Base-by-base conservation (phyloP, 768 basidiomycete species). In the Suillus clintonianus region DNA sequence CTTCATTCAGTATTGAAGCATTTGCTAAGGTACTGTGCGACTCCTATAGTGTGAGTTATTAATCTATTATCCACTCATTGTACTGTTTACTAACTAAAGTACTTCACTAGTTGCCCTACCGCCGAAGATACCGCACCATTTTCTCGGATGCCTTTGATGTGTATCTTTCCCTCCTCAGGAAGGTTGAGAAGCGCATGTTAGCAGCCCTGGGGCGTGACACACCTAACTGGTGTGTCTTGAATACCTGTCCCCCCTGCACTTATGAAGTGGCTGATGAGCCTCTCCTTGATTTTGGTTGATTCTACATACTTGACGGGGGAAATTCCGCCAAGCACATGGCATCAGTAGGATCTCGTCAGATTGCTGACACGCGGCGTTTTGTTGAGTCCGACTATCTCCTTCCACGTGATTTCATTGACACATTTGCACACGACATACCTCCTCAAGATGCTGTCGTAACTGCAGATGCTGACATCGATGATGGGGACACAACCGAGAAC, bases 171-270 rank as follows among this genome's bases (percentile, higher is more conserved):
- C 72, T 80, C 11, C 57, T 56, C 0, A 64, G 65, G 0, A 27
- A 7, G 0, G 69, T 79, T 17, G 62, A 77, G 19, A 19, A n/a
- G 2, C 63, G 54, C 0, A 68, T 81, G n/a, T 37, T 64, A 5
- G 22, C 13, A 11, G 68, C 64, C 4, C 70, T 83, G 17, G 71
- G 71, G 1, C 69, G 72, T 0, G 67, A 77, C 57, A 48, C 0
- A 1, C 69, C 71, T 0, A 48, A 79, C 43, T 83, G 78, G 77
- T 63, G 73, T 1, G 32, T 61, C 3, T 39, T 42, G 37, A 72
- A 81, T 58, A 65, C 74, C 1, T 83, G 81, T 64, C 75, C 76
- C 0, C 61, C 78, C 0, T 82, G 81, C 64, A 62, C 63, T 27
- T 80, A 81, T 60, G 67, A 76, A 71, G 72, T 79, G 22, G 22